Conservation (phyloP, 352 stramenopile genomes). For the Lagenidium giganteum region DNA sequence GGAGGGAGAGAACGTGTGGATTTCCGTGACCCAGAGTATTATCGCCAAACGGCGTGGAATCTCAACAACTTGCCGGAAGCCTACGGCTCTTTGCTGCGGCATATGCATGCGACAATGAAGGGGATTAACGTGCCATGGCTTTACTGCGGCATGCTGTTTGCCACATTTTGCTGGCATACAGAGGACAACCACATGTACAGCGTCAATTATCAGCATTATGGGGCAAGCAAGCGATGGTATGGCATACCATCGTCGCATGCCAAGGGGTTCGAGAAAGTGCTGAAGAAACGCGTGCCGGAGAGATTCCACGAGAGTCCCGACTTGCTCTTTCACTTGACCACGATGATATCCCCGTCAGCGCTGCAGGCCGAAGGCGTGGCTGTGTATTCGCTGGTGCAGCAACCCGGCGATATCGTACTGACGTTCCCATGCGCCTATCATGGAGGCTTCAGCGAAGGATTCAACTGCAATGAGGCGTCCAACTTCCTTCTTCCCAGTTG, state of each 20-base stretch:
- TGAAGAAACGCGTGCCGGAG: slow-evolving; percentile 48
- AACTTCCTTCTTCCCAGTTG: slow-evolving; percentile 86
- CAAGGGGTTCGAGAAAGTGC: slow-evolving; percentile 42
- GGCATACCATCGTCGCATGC: slow-evolving; percentile 56
- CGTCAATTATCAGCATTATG: slow-evolving; percentile 98
- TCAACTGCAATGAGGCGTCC: slow-evolving; percentile 89
- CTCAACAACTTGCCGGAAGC: slow-evolving; percentile 96
- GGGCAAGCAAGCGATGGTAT: slow-evolving; percentile 97
- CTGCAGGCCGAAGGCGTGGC: slow-evolving; percentile 37
- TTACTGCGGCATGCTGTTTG: slow-evolving; percentile 98
- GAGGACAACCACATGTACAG: slow-evolving; percentile 99
- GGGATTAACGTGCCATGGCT: slow-evolving; percentile 98
- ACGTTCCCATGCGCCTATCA: slow-evolving; percentile 98
- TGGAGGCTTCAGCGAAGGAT: slow-evolving; percentile 94
- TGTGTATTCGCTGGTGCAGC: slow-evolving; percentile 63
- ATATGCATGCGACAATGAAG: slow-evolving; percentile 93
- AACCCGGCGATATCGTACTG: slow-evolving; percentile 95
- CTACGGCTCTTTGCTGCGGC: slow-evolving; percentile 88
- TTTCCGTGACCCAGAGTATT: slow-evolving; percentile 64
- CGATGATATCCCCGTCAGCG: slow-evolving; percentile 57
- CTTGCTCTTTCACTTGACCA: slow-evolving; percentile 69
- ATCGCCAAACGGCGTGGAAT: slow-evolving; percentile 92
- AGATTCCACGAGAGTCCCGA: slow-evolving; percentile 59
- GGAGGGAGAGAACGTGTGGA: slow-evolving; percentile 34
- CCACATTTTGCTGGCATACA: slow-evolving; percentile 98